Base-by-base conservation (phyloP, 306 rosid species). In the Quercus engelmannii region DNA sequence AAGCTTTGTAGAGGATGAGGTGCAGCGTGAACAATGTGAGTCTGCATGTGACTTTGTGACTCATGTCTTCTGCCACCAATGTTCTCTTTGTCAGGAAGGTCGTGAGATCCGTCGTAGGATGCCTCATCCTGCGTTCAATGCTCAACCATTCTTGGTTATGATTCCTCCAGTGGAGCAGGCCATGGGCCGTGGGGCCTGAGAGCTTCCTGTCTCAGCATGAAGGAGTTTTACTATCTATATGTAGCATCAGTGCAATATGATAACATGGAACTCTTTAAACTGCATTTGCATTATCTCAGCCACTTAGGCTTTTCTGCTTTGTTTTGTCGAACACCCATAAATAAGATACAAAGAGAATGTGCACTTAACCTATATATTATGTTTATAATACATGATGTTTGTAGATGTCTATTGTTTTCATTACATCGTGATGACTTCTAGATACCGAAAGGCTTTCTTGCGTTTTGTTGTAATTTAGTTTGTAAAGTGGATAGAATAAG, bases 81-180 rank as follows among this genome's bases (percentile, higher is more conserved):
- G 98, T 52, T 93, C 99, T 62, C 96, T 96, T 35, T 96, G 99
- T 79, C 98, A 96, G 85, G 99, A 96, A 82, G 98, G 94, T 8
- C 99, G 99, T 23, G 97, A 96, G 89, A 86, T 96, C 83, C 99
- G 98, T 26, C 96, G 97, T 14, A 88, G 91, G 85, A 57, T 88
- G 72, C 96, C 92, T 74, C 99, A 96, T 83, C 98, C 99, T 0
- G 99, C 96, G 19, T 88, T 92, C 78, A 93, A 89, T 85, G 91
- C 91, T 30, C 98, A 87, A 67, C 89, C 90, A 2, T 87, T 91
- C 79, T 78, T 92, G 80, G 92, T 87, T 78, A 96, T 91, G 97
- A 88, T 96, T 73, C 96, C 99, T n/a, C 99, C 99, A 1, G 69
- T 58, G 15, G 96, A 89, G 88, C 97, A 95, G 89, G 74, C 71